Evolutionary conservation across 495 filamentous ascomycete species (phyloP), one percentile per base, ranked within the genome.

Genomic region (Cairneyella variabilis): DNA sequence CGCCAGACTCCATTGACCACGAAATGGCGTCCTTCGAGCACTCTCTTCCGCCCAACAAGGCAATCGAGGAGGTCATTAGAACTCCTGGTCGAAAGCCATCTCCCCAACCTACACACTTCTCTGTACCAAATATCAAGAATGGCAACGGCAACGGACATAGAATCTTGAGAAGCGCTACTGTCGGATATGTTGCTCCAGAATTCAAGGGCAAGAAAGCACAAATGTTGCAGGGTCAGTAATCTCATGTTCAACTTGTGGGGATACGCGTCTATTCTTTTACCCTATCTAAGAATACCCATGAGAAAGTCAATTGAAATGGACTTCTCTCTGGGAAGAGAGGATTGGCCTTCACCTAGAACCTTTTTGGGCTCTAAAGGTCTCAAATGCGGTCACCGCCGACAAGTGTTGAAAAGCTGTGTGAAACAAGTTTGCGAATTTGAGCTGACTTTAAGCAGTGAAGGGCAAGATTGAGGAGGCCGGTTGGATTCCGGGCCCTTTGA

Each of bases 121-220:
- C 82, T 59, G 79, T 93, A n/a, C 85, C 80, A 49, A 72, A 73
- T 41, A n/a, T n/a, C n/a, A 76, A 78, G 60, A 74, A 74, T 53
- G 74, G 71, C 58, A 80, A 78, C 60, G 60, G 57, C 28, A 61
- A 65, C 53, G 76, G 76, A 16, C 76, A 80, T 60, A 69, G 82
- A 41, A 75, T 95, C 23, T 74, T 97, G 30, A 88, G 88, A 8
- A 91, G 93, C 59, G 84, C 90, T 59, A 92, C 90, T n/a, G 84
- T 93, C 14, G 93, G 93, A 59, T 98, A 98, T 71, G 83, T 96
- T 53, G 91, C 93, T 6, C 91, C 93, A 30, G 90, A 89, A 50
- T 98, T 98, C 58, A 86, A 90, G 72, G 95, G 95, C 60, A 97
- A 96, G 71, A 79, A 85, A 60, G 82, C 90, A 66, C 93, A 98